Base-by-base conservation (phyloP, 805 yeast species). In the Myxozyma kluyveri region DNA sequence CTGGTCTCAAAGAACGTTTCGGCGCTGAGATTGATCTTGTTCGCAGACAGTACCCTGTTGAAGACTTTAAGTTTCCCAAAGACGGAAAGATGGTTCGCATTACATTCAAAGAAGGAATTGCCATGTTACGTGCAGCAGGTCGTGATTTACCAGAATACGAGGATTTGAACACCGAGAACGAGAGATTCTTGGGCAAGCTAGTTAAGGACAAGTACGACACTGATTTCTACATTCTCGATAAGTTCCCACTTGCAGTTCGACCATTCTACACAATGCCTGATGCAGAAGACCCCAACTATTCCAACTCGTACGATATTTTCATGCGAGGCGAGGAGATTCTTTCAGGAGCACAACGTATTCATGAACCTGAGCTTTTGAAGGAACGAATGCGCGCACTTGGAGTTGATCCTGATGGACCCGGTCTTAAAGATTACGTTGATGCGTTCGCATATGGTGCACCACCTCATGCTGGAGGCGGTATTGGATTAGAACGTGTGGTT, bases 211-310 rank as follows among this genome's bases (percentile, higher is more conserved):
- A 90, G 74, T 91, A 90, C 73, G 88, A 90, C 74, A 93, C 99
- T 49, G 99, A 93, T 75, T 93, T 93, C 79, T 93, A 90, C 76
- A 87, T 93, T 66, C 81, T 93, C 72, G 99, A 93, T 79, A 93
- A 93, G 73, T 93, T 93, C 87, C 99, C 99, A 65, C 78, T 89
- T 67, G 93, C 88, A 27, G 81, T 90, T 50, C 84, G 99, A 78
- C 99, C 99, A 52, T 93, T 93, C 81, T 93, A 93, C 80, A 93
- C 99, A 44, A 93, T 93, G 99, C 98, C 99, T 57, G 96, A 89
- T 70, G 79, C 98, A 18, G 84, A 82, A 66, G 90, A 93, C 74
- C 82, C 96, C 59, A 79, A 84, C 63, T 90, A 90, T 75, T 90
- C 98, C 59, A 93, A 93, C 81, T 91, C 98, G 19, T 93, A 91